Evolutionary conservation across 2,329 filamentous ascomycete species (phyloP).

Genomic region (Beauveria sp.): DNA sequence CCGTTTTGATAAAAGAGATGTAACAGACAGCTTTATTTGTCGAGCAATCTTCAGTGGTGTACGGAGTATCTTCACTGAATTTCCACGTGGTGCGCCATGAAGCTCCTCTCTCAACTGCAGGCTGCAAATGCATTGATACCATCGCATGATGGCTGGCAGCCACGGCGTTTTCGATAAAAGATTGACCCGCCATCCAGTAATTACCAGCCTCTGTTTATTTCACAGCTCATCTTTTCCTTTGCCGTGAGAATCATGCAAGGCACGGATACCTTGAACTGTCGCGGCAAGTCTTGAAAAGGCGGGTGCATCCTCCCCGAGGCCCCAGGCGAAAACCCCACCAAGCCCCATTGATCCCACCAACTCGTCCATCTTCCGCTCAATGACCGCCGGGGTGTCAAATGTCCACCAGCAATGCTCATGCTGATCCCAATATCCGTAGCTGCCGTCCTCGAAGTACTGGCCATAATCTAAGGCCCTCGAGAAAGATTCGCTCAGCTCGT

Average conservation of each 20-base stretch:
- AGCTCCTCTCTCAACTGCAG: no score
- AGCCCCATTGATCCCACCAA: conserved; percentile 50
- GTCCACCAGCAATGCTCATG: conserved; percentile 61
- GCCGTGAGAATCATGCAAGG: conserved; percentile 10
- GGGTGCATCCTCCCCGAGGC: conserved; percentile 58
- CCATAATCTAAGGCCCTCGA: conserved; percentile 44
- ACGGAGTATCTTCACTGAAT: background rate
- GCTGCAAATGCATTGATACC: no score
- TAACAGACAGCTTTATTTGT: background rate
- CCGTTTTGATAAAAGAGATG: background rate
- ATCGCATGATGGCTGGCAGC: background rate
- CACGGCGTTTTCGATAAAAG: background rate
- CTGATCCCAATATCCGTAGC: conserved; percentile 61
- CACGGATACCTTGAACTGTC: conserved; percentile 20
- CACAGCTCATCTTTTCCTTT: conserved; percentile 23
- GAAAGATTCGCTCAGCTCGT: conserved; percentile 50
- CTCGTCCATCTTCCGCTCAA: conserved; percentile 52
- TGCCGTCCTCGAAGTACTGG: conserved; percentile 50
- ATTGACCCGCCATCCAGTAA: background rate
- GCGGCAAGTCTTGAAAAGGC: conserved; percentile 33
- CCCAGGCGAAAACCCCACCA: conserved; percentile 71
- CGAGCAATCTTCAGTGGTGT: background rate
- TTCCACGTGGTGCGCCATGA: background rate
- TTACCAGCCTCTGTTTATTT: background rate
- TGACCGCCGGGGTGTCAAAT: conserved; percentile 57